phyloP scores from a whole-genome alignment of 352 stramenopile genomes.

The Pythium phragmitis region DNA sequence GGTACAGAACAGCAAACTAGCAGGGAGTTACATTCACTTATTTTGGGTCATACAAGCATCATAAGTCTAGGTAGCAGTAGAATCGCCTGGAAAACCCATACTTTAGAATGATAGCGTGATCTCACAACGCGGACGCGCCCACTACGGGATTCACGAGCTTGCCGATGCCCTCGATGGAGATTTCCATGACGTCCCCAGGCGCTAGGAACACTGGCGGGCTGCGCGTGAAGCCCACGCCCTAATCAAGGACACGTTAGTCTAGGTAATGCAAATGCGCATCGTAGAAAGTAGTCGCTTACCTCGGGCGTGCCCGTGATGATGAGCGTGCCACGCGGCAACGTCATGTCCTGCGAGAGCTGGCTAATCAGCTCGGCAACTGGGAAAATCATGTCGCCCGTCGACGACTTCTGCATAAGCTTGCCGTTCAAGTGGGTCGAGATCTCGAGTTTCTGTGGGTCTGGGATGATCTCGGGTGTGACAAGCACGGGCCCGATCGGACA shows the following conservation, averaged over 20 bases:
- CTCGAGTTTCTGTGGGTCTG: constrained; percentile 69
- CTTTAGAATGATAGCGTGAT: background rate
- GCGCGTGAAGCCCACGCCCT: constrained; percentile 87
- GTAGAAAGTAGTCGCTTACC: constrained; percentile 30
- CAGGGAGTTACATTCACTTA: background rate
- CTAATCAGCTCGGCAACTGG: constrained; percentile 86
- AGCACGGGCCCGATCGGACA: constrained; percentile 87
- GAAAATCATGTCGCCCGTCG: constrained; percentile 91
- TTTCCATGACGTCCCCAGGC: constrained; percentile 88
- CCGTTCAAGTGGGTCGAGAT: constrained; percentile 85
- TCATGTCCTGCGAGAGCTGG: constrained; percentile 88
- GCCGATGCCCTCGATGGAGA: constrained; percentile 90
- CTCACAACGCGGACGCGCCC: constrained; percentile 59
- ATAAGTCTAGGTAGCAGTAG: background rate
- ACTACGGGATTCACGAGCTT: constrained; percentile 86
- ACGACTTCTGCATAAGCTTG: constrained; percentile 84
- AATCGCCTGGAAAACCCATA: background rate
- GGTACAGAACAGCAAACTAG: no score
- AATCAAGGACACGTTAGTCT: background rate
- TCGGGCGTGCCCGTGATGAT: constrained; percentile 91
- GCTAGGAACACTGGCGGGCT: constrained; percentile 85
- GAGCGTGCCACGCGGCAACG: constrained; percentile 81
- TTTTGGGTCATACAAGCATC: constrained; percentile 2
- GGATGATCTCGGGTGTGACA: constrained; percentile 70
- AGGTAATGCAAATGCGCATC: background rate